Evolutionary conservation across 768 basidiomycete species (phyloP), one percentile per base, ranked within the genome.

Genomic region (Pleurotus citrinopileatus): DNA sequence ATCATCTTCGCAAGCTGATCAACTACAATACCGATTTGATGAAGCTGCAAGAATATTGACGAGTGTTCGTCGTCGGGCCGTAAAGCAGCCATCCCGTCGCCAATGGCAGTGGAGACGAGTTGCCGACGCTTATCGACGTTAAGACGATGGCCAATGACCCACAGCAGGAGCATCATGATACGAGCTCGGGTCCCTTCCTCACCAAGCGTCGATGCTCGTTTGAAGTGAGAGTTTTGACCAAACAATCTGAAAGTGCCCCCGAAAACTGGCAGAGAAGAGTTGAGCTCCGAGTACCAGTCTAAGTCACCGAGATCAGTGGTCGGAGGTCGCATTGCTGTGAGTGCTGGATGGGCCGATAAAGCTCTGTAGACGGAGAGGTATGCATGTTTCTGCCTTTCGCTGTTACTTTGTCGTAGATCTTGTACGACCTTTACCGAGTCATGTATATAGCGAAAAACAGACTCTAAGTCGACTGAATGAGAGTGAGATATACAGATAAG

Each of bases 91-190:
- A 50, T 34, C n/a, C 48, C 61, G 38, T 61, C 60, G 15, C 52
- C 61, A 26, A 62, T 29, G 20, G 60, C 55, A 3, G 61, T 56
- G 10, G 61, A 62, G 13, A 62, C 42, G 12, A 62, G 55, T 27
- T 57, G 59, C 22, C 45, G 55, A 2, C 53, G 27, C 10, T 40
- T 42, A 52, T 61, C 61, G 38, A 61, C 38, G 32, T 56, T 53
- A 26, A 63, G 32, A 0, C 61, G 58, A 46, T 63, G 61, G n/a
- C 61, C 61, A 20, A 63, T 58, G 29, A 63, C 57, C 61, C 61
- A 63, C 3, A 61, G 56, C 15, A 63, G 40, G 23, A 63, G 61
- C 54, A 61, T 44, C 58, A 63, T 63, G 17, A 63, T 63, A 32
- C 61, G 45, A 12, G 61, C 58, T 42, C 61, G 48, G 6, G 54